Base-by-base conservation (phyloP, 495 filamentous ascomycete genomes). In the Penicillium angulare region DNA sequence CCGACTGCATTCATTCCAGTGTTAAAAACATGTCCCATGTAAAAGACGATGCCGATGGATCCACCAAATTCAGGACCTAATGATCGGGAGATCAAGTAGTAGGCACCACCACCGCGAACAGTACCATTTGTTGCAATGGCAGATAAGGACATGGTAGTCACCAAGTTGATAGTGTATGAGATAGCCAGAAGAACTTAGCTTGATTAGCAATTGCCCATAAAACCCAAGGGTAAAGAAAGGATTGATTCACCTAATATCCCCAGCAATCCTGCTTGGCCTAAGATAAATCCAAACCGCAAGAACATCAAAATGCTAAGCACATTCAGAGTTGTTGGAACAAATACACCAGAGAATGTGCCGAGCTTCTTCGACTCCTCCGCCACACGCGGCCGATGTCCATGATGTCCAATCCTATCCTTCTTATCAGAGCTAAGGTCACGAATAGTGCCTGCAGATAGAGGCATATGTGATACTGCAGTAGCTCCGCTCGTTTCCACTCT, bases 231-330 rank as follows among this genome's bases (percentile, higher is more conserved):
- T n/a, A n/a, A n/a, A n/a, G n/a, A n/a, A n/a, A n/a, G n/a, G n/a
- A n/a, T n/a, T n/a, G n/a, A n/a, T n/a, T 59, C 74, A 89, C 88
- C 88, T 65, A 93, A 67, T 65, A 90, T 93, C 15, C 89, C 90
- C 33, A 93, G 49, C 29, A 95, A 64, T 27, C 90, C 90, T 54
- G 82, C 80, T 61, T 92, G 86, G 23, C 90, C 90, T 26, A 92
- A 68, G 48, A 92, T 86, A 49, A 87, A 85, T 5, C 87, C 87
- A 59, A 92, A 92, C 22, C 88, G 78, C 64, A 92, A 73, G 70
- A 95, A 95, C 90, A 95, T 93, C 34, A 95, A 80, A 73, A 95
- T 95, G 54, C 88, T 92, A 40, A 95, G 70, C n/a, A 95, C 89
- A 67, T 95, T 95, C 56, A 93, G 69, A 39, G 83, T 90, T 5